phyloP scores from a whole-genome alignment of 2,329 filamentous ascomycete genomes.

The Zymoseptoria passerinii region DNA sequence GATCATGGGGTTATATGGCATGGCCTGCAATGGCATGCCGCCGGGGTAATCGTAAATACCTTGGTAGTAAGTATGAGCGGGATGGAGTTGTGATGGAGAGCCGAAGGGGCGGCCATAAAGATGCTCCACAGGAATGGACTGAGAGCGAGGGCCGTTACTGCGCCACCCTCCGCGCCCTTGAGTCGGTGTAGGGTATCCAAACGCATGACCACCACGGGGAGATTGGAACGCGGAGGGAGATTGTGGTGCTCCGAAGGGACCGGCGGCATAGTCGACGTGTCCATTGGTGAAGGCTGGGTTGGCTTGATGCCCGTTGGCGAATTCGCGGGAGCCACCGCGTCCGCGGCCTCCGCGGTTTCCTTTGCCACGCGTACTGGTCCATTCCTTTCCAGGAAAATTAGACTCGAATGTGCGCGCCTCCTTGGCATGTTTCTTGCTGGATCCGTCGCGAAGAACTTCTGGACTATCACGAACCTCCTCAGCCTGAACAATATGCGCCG shows the following conservation, averaged over 20 bases:
- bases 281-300: slow-evolving; percentile 12
- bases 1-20: slow-evolving; percentile 50
- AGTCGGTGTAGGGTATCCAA: slow-evolving; percentile 21
- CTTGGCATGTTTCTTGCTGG: slow-evolving; percentile 12
- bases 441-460: slow-evolving; percentile 7
- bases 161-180: slow-evolving; percentile 39
- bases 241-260: slow-evolving; percentile 18
- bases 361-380: slow-evolving; percentile 8
- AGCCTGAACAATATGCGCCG: slow-evolving; percentile 7
- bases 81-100: slow-evolving; percentile 29
- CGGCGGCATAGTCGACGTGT: slow-evolving; percentile 19
- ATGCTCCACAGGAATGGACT: slow-evolving; percentile 51
- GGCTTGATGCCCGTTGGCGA: slow-evolving; percentile 24
- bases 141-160: slow-evolving; percentile 31
- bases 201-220: slow-evolving; percentile 22
- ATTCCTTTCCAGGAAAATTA: slow-evolving; percentile 19
- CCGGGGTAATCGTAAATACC: slow-evolving; percentile 40
- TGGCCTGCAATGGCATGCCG: slow-evolving; percentile 33
- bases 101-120: slow-evolving; percentile 34
- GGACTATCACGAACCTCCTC: slow-evolving; percentile 7
- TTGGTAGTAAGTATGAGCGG: slow-evolving; percentile 43
- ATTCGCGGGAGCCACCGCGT: slow-evolving; percentile 26
- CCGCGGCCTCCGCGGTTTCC: slow-evolving; percentile 26
- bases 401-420: slow-evolving; percentile 17
- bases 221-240: slow-evolving; percentile 24